phyloP scores from a whole-genome alignment of 2,329 filamentous ascomycete genomes.

The Hymenoscyphus albidus region DNA sequence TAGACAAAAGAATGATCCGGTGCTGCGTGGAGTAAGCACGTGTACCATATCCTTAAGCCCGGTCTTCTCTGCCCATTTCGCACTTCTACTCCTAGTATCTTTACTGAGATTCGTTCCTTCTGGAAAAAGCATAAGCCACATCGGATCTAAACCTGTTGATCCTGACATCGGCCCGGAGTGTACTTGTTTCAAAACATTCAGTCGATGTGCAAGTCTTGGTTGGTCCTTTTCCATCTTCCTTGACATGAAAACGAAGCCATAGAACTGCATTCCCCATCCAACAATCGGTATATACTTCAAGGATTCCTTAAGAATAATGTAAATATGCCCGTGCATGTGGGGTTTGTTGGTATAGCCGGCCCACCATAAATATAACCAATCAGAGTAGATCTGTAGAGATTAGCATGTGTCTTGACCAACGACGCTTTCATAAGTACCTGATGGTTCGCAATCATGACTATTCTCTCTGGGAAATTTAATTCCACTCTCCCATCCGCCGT shows the following conservation, averaged over 20 bases:
- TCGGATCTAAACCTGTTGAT: slow-evolving; percentile 62
- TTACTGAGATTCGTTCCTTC: slow-evolving; percentile 79
- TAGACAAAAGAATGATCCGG: slow-evolving; percentile 74
- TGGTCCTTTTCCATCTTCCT: slow-evolving; percentile 81
- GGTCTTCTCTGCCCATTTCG: slow-evolving; percentile 72
- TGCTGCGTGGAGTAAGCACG: slow-evolving; percentile 72
- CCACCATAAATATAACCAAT: slow-evolving; percentile 95
- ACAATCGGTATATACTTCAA: slow-evolving; percentile 77
- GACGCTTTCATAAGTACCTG: slow-evolving; percentile 47
- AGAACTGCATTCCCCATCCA: slow-evolving; percentile 78
- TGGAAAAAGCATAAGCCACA: slow-evolving; percentile 88
- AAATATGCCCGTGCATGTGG: slow-evolving; percentile 78
- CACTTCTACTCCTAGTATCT: slow-evolving; percentile 67
- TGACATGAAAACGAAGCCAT: slow-evolving; percentile 89
- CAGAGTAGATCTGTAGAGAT: slow-evolving; percentile 66
- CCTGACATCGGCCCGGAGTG: slow-evolving; percentile 52
- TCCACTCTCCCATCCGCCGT: slow-evolving; percentile 69
- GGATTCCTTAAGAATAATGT: slow-evolving; percentile 87
- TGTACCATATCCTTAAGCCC: slow-evolving; percentile 70
- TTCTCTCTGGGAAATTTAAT: slow-evolving; percentile 74
- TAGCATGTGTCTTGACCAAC: slow-evolving; percentile 16
- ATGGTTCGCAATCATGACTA: slow-evolving; percentile 84
- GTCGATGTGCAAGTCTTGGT: slow-evolving; percentile 67
- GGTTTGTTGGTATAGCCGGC: slow-evolving; percentile 75
- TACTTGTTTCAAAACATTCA: slow-evolving; percentile 62